phyloP scores from a whole-genome alignment of 2,329 filamentous ascomycete species.

The Aureobasidium melanogenum region DNA sequence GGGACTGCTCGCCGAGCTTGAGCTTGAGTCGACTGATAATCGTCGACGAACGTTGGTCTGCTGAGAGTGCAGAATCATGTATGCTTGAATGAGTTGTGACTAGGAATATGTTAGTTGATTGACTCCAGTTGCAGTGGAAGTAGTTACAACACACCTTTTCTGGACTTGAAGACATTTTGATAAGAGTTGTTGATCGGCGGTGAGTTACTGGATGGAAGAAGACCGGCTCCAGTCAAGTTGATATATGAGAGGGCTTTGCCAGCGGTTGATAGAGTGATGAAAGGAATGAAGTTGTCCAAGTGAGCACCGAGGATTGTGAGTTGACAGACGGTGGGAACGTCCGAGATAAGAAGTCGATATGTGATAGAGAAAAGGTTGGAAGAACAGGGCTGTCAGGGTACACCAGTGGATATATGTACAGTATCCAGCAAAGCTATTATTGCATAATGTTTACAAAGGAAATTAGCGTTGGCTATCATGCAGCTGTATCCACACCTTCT shows the following conservation, averaged over 20 bases:
- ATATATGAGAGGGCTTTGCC: not conserved
- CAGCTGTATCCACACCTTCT: constrained; percentile 1
- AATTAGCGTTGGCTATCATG: constrained; percentile 3
- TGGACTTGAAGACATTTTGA: not conserved
- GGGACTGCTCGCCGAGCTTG: not conserved
- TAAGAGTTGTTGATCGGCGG: not conserved
- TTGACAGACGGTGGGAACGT: not conserved
- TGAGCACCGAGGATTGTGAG: not conserved
- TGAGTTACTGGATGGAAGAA: constrained; percentile 4
- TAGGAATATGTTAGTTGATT: not conserved
- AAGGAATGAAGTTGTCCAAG: constrained; percentile 2
- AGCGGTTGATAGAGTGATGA: not conserved
- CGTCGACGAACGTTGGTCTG: constrained; percentile 32
- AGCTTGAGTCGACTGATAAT: constrained; percentile 27
- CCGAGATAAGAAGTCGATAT: not conserved
- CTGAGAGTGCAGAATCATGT: constrained; percentile 32
- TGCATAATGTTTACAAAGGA: constrained; percentile 7
- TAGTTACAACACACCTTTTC: not conserved
- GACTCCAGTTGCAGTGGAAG: not conserved
- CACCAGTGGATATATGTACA: constrained; percentile 6
- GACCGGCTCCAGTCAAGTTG: constrained; percentile 5
- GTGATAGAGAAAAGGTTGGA: not conserved
- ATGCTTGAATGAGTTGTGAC: constrained; percentile 26
- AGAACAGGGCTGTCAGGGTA: not conserved
- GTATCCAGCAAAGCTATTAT: not conserved